Percentiles rank a stretch among this genome's conserved stretches.
Conservation (phyloP, 495 filamentous ascomycete genomes). For the Hyaloscypha finlandica region DNA sequence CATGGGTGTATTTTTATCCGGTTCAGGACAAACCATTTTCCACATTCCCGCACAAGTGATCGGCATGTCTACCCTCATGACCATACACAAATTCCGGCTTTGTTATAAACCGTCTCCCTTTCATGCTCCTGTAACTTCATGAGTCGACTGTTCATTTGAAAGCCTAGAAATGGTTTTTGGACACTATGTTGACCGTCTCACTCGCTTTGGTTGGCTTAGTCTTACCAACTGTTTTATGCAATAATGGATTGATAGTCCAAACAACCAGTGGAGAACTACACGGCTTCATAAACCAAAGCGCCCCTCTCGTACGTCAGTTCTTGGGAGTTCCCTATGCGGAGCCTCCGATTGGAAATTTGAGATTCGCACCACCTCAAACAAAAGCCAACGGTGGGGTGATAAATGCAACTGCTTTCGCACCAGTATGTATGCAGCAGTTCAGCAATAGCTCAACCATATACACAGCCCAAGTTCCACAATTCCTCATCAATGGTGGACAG, state of each 20-base stretch:
- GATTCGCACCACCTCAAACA: constrained; percentile 57
- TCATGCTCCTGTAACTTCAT: too few relatives aligned
- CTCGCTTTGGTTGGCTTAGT: too few relatives aligned
- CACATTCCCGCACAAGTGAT: too few relatives aligned
- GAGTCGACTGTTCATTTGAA: too few relatives aligned
- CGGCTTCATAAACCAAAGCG: constrained; percentile 39
- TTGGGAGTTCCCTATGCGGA: constrained; percentile 68
- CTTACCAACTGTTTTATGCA: too few relatives aligned
- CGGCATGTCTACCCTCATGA: too few relatives aligned
- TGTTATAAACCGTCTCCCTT: too few relatives aligned
- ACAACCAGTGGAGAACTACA: constrained; percentile 41
- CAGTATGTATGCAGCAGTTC: constrained; percentile 53
- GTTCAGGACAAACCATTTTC: too few relatives aligned
- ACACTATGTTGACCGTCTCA: too few relatives aligned
- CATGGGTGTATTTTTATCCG: too few relatives aligned
- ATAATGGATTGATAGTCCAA: constrained; percentile 22
- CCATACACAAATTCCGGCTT: too few relatives aligned
- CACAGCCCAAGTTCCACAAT: constrained; percentile 38
- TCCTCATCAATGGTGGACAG: constrained; percentile 49
- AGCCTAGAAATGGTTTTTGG: too few relatives aligned
- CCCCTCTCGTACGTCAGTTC: constrained; percentile 47
- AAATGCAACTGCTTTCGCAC: constrained; percentile 43
- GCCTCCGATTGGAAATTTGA: constrained; percentile 55
- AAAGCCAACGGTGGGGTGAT: constrained; percentile 44
- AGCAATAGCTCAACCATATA: constrained; percentile 31